These are phyloP conservation scores for Davidsoniella eucalypti DNA, from an alignment of 2,329 filamentous ascomycete species.

Conservation along the genomic window DNA sequence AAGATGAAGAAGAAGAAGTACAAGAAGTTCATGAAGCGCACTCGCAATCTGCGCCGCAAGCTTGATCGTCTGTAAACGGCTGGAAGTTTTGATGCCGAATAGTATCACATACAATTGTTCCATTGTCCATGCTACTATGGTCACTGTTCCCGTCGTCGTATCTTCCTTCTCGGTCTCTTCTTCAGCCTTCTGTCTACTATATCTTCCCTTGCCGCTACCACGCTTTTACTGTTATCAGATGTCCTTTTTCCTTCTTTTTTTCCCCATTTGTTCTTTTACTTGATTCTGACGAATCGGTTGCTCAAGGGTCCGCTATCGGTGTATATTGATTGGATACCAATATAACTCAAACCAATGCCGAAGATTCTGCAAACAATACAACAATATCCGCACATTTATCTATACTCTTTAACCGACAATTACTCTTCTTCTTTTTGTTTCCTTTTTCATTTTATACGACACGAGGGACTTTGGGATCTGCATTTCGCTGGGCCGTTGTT, in stretches of 20 bases:
- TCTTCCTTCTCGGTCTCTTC: neutral
- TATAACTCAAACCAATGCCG: neutral
- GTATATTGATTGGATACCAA: neutral
- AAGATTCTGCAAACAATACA: neutral
- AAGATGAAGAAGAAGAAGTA: conserved; percentile 99
- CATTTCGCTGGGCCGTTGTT: conserved; percentile 12
- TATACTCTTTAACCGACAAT: neutral
- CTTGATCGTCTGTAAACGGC: conserved; percentile 46
- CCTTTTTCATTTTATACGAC: conserved; percentile 10
- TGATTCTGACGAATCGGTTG: neutral
- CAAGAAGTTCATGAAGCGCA: conserved; percentile 95
- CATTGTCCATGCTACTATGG: no score
- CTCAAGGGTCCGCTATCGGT: neutral
- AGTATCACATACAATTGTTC: no score
- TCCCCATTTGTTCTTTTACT: conserved; percentile 1
- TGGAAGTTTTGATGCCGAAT: neutral
- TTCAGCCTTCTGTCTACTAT: neutral
- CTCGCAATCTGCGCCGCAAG: conserved; percentile 74
- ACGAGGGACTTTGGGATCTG: conserved; percentile 3
- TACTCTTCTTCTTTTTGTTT: conserved; percentile 7
- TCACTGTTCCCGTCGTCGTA: no score
- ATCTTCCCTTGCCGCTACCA: neutral
- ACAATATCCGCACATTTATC: neutral
- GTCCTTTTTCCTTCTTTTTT: neutral
- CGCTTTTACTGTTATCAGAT: neutral